phyloP scores from a whole-genome alignment of 768 basidiomycete species.

The Boletus fagicola region DNA sequence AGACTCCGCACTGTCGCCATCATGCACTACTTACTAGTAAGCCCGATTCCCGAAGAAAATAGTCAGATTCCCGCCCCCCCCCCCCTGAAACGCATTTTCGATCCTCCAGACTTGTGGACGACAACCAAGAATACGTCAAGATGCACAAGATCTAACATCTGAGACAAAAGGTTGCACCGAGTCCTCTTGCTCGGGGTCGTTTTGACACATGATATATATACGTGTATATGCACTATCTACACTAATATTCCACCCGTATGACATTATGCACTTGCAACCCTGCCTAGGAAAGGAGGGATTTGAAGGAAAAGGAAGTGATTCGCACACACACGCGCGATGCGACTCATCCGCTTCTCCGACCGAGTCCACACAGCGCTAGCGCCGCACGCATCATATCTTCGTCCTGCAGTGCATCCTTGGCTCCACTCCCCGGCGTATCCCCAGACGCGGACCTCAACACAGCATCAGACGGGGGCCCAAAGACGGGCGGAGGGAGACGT shows the following conservation, averaged over 20 bases:
- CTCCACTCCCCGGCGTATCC: not conserved
- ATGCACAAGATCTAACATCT: not conserved
- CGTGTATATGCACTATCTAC: conserved; percentile 10
- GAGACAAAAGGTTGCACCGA: conserved; percentile 3
- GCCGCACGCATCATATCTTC: conserved; percentile 73
- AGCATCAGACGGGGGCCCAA: not conserved
- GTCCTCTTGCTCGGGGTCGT: not conserved
- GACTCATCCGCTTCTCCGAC: conserved; percentile 25
- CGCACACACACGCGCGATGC: not conserved
- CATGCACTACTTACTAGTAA: too few species aligned
- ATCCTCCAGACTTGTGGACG: not conserved
- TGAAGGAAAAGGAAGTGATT: not conserved
- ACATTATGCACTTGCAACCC: not conserved
- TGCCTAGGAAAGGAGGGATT: too few species aligned
- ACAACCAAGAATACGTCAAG: not conserved
- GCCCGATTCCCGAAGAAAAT: not conserved
- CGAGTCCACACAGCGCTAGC: conserved; percentile 59
- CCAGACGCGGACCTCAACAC: not conserved
- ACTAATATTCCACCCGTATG: not conserved
- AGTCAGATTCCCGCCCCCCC: not conserved
- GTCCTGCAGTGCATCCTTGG: conserved; percentile 39
- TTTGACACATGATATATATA: conserved; percentile 8
- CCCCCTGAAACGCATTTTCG: not conserved
- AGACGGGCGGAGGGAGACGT: not conserved
- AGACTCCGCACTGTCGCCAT: too few species aligned